These are phyloP conservation scores for Mariannaea elegans DNA, from an alignment of 2,329 filamentous ascomycete species.

Conservation along the genomic window DNA sequence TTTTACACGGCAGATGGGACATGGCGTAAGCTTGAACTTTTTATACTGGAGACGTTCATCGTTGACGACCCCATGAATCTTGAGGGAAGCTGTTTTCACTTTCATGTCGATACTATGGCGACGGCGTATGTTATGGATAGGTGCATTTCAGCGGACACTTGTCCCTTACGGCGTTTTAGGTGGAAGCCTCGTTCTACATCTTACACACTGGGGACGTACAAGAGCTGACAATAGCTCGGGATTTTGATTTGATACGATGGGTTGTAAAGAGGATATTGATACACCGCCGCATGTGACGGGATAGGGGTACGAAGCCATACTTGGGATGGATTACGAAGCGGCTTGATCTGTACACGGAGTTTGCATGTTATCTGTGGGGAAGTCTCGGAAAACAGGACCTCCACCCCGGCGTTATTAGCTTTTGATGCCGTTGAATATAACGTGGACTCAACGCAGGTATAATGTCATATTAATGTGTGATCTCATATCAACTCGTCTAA, in stretches of 20 bases:
- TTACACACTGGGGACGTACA: slow-evolving; percentile 34
- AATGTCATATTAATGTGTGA: slow-evolving; percentile 7
- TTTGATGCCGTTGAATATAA: slow-evolving; percentile 40
- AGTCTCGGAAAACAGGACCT: slow-evolving; percentile 21
- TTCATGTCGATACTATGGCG: slow-evolving; percentile 42
- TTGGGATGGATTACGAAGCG: slow-evolving; percentile 29
- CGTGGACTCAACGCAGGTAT: slow-evolving; percentile 15
- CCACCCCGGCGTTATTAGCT: slow-evolving; percentile 26
- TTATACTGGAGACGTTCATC: slow-evolving; percentile 29
- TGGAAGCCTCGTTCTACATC: slow-evolving; percentile 31
- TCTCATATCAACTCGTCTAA: not conserved
- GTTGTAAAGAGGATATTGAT: slow-evolving; percentile 28
- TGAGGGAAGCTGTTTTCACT: slow-evolving; percentile 30
- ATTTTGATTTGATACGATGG: slow-evolving; percentile 20
- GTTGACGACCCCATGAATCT: slow-evolving; percentile 26
- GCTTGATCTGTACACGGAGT: slow-evolving; percentile 34
- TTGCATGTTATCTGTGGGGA: slow-evolving; percentile 26
- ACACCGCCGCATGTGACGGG: slow-evolving; percentile 28
- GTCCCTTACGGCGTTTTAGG: slow-evolving; percentile 32
- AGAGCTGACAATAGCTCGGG: slow-evolving; percentile 32
- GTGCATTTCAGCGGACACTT: slow-evolving; percentile 27
- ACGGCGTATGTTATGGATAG: slow-evolving; percentile 37
- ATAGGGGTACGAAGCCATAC: slow-evolving; percentile 21
- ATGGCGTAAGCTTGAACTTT: slow-evolving; percentile 33
- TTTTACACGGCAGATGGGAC: slow-evolving; percentile 33